Evolutionary conservation across 345 rosid genomes (phyloP).

Genomic region (Rubroshorea leprosula): DNA sequence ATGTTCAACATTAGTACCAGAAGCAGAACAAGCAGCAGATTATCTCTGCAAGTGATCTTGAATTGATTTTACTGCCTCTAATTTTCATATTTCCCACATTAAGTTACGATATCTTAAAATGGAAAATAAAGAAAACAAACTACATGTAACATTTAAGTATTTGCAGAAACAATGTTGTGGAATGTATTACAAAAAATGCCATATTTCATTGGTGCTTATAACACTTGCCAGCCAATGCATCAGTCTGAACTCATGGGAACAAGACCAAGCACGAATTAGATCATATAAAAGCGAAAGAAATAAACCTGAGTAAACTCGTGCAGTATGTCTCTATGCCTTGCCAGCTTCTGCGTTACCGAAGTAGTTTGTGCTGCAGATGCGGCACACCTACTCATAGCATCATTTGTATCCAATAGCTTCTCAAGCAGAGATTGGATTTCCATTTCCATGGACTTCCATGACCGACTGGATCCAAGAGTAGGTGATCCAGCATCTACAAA

Average conservation of each 20-base stretch:
- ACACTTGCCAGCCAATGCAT: not conserved
- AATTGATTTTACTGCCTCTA: not conserved
- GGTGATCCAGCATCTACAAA: slow-evolving; percentile 79
- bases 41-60: too few species aligned
- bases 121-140: not conserved
- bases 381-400: slow-evolving; percentile 97
- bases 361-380: slow-evolving; percentile 75
- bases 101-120: too few species aligned
- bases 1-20: not conserved
- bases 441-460: slow-evolving; percentile 98
- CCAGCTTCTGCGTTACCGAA: slow-evolving; percentile 90
- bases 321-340: slow-evolving; percentile 94
- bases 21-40: not conserved
- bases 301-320: slow-evolving; percentile 95
- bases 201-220: not conserved
- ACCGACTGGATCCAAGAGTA: slow-evolving; percentile 67
- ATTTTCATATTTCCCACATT: not conserved
- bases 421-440: slow-evolving; percentile 88
- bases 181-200: not conserved
- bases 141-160: too few species aligned
- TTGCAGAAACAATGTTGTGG: too few species aligned
- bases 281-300: not conserved
- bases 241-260: not conserved
- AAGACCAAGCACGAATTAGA: not conserved
- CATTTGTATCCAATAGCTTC: slow-evolving; percentile 82